Conservation (phyloP, 208 protist species). For the Leishmania tarentolae region DNA sequence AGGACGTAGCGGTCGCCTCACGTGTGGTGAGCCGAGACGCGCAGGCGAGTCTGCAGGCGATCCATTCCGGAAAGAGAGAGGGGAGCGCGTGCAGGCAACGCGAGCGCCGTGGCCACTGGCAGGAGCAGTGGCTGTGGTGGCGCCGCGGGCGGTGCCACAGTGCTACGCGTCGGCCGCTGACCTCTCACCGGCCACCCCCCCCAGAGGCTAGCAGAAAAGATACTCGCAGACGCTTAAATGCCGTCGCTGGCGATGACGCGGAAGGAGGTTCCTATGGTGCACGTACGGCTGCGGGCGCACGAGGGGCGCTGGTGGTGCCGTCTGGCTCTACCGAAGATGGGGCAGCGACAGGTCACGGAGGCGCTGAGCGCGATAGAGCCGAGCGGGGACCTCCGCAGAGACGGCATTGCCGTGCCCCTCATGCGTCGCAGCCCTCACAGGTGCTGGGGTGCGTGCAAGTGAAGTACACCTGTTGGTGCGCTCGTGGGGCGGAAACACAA, state of each 20-base stretch:
- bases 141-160: background rate
- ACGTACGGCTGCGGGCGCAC: background rate
- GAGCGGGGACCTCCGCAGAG: conserved; percentile 46
- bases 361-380: background rate
- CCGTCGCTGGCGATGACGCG: background rate
- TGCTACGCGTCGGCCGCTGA: background rate
- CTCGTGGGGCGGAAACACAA: conserved; percentile 16
- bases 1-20: background rate
- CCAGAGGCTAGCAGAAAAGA: background rate
- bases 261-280: background rate
- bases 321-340: background rate
- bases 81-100: background rate
- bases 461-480: conserved; percentile 23
- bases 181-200: background rate
- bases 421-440: conserved; percentile 40
- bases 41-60: background rate
- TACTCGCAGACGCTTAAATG: background rate
- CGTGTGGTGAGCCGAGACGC: background rate
- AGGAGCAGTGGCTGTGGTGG: background rate
- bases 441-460: conserved; percentile 40
- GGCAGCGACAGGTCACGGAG: too few relatives aligned
- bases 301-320: background rate
- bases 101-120: background rate
- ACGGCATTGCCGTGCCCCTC: conserved; percentile 39
- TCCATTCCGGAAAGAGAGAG: background rate